phyloP scores from a whole-genome alignment of 192 early-diverging fungal species.

The Podila minutissima region DNA sequence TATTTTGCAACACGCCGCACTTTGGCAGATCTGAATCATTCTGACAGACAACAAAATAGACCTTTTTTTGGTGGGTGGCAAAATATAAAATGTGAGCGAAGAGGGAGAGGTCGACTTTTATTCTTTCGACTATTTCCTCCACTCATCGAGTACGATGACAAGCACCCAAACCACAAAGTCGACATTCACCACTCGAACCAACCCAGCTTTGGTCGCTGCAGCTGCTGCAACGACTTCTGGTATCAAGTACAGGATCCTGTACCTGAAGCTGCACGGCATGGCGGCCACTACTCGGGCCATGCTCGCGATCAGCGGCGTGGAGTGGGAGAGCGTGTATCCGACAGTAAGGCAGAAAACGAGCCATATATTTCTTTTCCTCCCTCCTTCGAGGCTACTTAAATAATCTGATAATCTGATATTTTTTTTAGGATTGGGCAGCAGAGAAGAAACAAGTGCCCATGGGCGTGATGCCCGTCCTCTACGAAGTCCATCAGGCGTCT shows the following conservation, averaged over 20 bases:
- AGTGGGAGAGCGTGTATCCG: conserved; percentile 31
- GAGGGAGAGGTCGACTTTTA: too few species aligned
- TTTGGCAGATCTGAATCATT: not conserved
- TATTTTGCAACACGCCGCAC: not conserved
- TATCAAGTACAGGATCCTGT: conserved; percentile 23
- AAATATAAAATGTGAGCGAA: too few species aligned
- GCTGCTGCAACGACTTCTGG: not conserved
- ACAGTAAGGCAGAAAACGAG: conserved; percentile 3
- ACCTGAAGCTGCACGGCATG: conserved; percentile 41
- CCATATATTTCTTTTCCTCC: not conserved
- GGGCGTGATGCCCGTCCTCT: conserved; percentile 32
- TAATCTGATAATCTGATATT: not conserved
- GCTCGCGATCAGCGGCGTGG: conserved; percentile 13
- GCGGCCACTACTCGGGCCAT: conserved; percentile 28
- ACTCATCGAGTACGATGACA: not conserved
- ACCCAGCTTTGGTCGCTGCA: conserved; percentile 8
- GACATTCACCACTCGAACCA: conserved; percentile 17
- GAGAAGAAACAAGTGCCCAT: conserved; percentile 20
- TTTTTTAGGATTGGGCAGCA: conserved; percentile 15
- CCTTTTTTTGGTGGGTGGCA: too few species aligned
- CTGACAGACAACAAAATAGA: not conserved
- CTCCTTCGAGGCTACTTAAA: not conserved
- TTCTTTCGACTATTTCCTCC: too few species aligned
- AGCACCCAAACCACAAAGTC: not conserved
- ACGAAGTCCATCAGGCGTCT: conserved; percentile 14